Evolutionary conservation across 2,329 filamentous ascomycete species (phyloP), one percentile per base, ranked within the genome.

Genomic region (Tolypocladium endophyticum): DNA sequence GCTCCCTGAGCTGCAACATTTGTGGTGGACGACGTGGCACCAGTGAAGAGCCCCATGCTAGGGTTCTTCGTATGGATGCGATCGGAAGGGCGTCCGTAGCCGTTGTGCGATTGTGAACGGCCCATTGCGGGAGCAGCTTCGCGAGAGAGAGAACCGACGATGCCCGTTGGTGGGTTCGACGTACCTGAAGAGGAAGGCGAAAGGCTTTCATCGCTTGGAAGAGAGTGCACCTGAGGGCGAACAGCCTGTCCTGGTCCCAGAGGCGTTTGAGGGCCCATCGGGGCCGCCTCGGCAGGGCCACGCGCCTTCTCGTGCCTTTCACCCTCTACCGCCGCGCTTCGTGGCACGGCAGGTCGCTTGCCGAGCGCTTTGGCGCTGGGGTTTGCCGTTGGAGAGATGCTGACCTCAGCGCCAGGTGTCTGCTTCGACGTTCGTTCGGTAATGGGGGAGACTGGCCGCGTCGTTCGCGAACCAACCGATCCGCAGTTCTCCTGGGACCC

Each of bases 311-410:
- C 47, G 11, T 57, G 33, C 50, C 59, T 62, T 23, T 65, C 63
- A 47, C 53, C 63, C 33, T 66, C 60, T 11, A 63, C 59, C n/a
- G 58, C 60, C 4, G 60, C 47, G 43, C 60, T 66, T 56, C 60
- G 57, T 9, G 64, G 60, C 14, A 64, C 64, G 6, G 64, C 72
- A 12, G 78, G 77, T 55, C 74, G 76, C 62, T 83, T 83, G 3
- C 79, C 81, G 14, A 75, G 73, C 28, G 78, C 76, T 64, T 81
- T 82, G 20, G 74, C 71, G 62, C 77, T 80, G 59, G 72, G 65
- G 18, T 30, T 36, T 28, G 47, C 33, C 23, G 8, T 1, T 1
- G 3, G 58, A 14, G 54, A 18, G 35, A 16, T 62, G 33, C 54
- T 60, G 4, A 50, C 60, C 38, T 56, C 61, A 30, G 52, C 58